Percentiles rank a stretch among this genome's conserved stretches.
Evolutionary conservation across 306 rosid genomes (phyloP).

Genomic region (Sicyos baderoa): DNA sequence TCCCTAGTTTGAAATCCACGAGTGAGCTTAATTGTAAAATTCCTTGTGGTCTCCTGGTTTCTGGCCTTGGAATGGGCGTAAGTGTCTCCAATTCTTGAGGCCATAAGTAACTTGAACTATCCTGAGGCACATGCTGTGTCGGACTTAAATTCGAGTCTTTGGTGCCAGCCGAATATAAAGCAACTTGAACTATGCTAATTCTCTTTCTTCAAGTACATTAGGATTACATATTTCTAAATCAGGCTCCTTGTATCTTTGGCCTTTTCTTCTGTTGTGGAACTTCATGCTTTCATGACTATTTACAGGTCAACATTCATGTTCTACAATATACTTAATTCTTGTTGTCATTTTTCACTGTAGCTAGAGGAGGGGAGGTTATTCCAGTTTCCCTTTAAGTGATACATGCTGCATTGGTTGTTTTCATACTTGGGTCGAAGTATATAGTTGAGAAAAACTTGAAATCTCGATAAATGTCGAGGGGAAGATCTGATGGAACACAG

Average conservation of each 20-base stretch:
- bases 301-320: background rate
- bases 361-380: conserved; percentile 10
- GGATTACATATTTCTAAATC: background rate
- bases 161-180: too few species aligned
- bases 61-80: too few species aligned
- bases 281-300: background rate
- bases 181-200: too few species aligned
- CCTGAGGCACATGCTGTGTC: too few species aligned
- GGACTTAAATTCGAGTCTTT: too few species aligned
- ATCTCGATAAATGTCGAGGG: conserved; percentile 54
- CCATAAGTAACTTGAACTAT: too few species aligned
- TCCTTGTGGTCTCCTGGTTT: too few species aligned
- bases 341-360: background rate
- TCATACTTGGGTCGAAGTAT: conserved; percentile 2
- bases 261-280: background rate
- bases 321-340: background rate
- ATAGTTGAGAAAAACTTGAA: conserved; percentile 21
- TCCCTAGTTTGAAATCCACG: too few species aligned
- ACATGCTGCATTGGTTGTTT: background rate
- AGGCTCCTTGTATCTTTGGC: background rate
- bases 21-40: too few species aligned
- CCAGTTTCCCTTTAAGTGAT: background rate
- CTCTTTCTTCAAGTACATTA: too few species aligned
- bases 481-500: conserved; percentile 71
- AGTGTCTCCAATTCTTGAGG: too few species aligned